phyloP scores from a whole-genome alignment of 352 stramenopile species.

The Phytophthora meadii region DNA sequence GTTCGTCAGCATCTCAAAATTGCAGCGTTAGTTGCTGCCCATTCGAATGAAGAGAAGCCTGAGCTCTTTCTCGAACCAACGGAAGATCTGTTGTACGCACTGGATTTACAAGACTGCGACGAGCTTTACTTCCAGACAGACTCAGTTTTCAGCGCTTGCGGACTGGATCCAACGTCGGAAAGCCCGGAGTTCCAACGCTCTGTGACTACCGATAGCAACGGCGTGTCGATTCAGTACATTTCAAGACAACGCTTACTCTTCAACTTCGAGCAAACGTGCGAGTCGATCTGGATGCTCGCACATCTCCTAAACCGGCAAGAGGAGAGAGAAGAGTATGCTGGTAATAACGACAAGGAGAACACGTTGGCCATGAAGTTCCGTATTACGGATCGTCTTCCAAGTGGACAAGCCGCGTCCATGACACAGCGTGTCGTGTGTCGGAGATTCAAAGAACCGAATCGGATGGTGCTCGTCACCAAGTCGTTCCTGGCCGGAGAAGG shows the following conservation, averaged over 20 bases:
- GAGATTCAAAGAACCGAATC: not conserved
- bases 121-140: not conserved
- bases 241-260: not conserved
- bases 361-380: not conserved
- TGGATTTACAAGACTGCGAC: not conserved
- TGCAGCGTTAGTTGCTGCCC: not conserved
- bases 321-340: not conserved
- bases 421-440: not conserved
- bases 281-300: not conserved
- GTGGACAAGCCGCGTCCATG: not conserved
- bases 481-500: not conserved
- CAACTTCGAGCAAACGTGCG: not conserved
- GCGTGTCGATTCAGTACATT: not conserved
- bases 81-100: not conserved
- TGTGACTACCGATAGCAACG: not conserved
- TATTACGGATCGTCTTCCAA: not conserved
- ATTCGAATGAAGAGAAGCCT: not conserved
- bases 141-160: not conserved
- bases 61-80: not conserved
- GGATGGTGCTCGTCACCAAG: not conserved
- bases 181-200: not conserved
- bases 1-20: not conserved
- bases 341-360: not conserved
- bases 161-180: not conserved
- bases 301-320: not conserved